Evolutionary conservation across 2,329 filamentous ascomycete genomes (phyloP).

Genomic region (Sporothrix brasiliensis): DNA sequence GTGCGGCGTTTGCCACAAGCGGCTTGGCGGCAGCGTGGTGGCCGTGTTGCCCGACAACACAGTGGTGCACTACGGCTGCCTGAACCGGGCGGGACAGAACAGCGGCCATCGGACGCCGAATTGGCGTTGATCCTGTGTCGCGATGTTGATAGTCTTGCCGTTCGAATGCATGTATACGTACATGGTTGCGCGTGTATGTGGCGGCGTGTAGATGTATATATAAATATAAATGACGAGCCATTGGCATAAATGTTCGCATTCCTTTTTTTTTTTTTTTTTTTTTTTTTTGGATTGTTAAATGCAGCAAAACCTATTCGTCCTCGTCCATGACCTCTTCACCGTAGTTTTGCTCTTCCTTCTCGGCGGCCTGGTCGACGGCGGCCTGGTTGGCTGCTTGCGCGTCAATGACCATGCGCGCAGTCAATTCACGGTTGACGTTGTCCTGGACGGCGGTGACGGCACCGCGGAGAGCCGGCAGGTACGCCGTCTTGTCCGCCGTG

Average conservation of each 20-base stretch:
- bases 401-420: constrained; percentile 73
- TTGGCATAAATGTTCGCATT: not conserved
- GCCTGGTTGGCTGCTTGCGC: constrained; percentile 53
- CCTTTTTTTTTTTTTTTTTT: not conserved
- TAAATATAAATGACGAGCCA: not conserved
- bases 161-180: not conserved
- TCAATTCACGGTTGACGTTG: constrained; percentile 70
- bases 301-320: constrained; percentile 50
- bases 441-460: constrained; percentile 64
- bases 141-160: not conserved
- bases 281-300: not conserved
- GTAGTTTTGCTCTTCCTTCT: constrained; percentile 74
- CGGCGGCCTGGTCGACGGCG: constrained; percentile 52
- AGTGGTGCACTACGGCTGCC: constrained; percentile 81
- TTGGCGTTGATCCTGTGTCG: constrained; percentile 14
- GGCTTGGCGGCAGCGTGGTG: constrained; percentile 88
- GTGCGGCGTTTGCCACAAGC: constrained; percentile 90
- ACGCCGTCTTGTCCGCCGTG: constrained; percentile 56
- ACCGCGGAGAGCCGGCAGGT: constrained; percentile 61
- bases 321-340: constrained; percentile 78
- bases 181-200: not conserved
- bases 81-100: constrained; percentile 54
- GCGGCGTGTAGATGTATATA: not conserved
- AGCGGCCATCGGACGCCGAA: constrained; percentile 38
- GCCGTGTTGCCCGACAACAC: constrained; percentile 82